Conservation (phyloP, 352 stramenopile species). For the Phytophthora boehmeriae region DNA sequence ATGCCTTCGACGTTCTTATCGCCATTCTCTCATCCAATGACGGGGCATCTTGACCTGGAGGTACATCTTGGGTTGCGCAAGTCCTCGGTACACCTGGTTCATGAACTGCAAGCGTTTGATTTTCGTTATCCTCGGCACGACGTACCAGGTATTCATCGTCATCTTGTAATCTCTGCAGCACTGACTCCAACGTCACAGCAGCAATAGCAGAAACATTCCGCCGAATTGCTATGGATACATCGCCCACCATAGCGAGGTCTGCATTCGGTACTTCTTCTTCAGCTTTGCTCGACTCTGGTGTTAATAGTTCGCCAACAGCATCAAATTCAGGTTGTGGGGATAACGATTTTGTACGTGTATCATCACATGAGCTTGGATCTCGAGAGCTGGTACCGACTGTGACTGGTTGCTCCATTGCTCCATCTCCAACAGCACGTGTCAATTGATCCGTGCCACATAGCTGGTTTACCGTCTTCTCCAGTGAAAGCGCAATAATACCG, state of each 20-base stretch:
- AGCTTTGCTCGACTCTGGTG: not conserved
- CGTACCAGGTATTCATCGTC: constrained; percentile 8
- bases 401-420: not conserved
- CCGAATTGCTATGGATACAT: constrained; percentile 31
- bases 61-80: not conserved
- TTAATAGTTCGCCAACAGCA: not conserved
- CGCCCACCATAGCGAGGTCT: constrained; percentile 10
- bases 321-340: not conserved
- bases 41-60: no score
- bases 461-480: constrained; percentile 37
- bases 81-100: not conserved
- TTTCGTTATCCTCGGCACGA: not conserved
- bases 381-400: not conserved
- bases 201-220: constrained; percentile 37
- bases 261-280: not conserved
- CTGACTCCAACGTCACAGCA: constrained; percentile 35
- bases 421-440: constrained; percentile 2
- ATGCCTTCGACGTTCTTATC: not conserved
- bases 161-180: constrained; percentile 28
- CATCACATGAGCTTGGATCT: not conserved
- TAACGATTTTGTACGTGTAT: not conserved
- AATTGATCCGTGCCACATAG: constrained; percentile 4
- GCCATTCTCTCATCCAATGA: no score
- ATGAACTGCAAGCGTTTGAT: not conserved
- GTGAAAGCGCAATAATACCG: constrained; percentile 43